Conservation (phyloP, 2,329 filamentous ascomycete species). For the Epicoccum nigrum region DNA sequence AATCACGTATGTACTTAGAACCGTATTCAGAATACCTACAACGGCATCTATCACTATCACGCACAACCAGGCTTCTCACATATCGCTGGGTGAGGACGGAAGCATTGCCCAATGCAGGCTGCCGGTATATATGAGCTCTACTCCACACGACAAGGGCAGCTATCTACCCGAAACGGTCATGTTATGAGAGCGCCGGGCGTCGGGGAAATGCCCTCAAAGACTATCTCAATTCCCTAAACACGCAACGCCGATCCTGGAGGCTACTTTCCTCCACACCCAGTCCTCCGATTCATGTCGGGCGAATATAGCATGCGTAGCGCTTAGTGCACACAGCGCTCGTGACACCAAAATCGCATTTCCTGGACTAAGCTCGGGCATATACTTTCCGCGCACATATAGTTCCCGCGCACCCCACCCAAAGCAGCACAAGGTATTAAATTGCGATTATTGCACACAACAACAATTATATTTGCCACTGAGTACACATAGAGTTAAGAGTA, state of each 20-base stretch:
- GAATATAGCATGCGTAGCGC: constrained; percentile 13
- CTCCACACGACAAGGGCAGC: neutral
- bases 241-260: constrained; percentile 13
- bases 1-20: no score
- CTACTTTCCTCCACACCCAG: constrained; percentile 27
- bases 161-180: constrained; percentile 6
- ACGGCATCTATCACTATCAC: no score
- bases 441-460: no score
- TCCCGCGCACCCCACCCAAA: no score
- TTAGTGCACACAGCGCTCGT: constrained; percentile 18
- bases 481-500: no score
- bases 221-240: constrained; percentile 9
- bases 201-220: neutral
- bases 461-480: no score
- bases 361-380: no score
- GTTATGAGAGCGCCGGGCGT: constrained; percentile 11
- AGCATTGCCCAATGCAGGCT: constrained; percentile 24
- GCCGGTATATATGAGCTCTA: constrained; percentile 4
- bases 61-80: neutral
- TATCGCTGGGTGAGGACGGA: constrained; percentile 21
- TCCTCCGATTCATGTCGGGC: constrained; percentile 9
- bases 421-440: no score
- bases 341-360: constrained; percentile 10
- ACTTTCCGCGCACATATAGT: no score
- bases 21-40: no score